Percentiles rank a stretch among this genome's conserved stretches.
These are phyloP conservation scores for Xylaria sp. DNA, from an alignment of 2,329 filamentous ascomycete species.

Conservation along the genomic window DNA sequence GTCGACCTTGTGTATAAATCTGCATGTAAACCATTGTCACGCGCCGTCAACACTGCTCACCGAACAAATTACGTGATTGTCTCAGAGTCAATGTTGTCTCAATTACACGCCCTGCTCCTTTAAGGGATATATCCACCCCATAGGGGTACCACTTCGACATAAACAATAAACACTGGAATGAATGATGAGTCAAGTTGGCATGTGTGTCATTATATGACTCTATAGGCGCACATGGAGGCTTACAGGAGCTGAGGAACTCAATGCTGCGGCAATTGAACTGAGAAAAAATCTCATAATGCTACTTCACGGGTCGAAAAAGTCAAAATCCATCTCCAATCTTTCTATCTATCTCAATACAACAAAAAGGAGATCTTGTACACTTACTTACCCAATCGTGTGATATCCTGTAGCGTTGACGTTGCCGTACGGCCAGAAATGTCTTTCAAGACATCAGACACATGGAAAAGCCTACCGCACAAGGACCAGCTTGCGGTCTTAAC, in stretches of 20 bases:
- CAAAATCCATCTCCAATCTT: background rate
- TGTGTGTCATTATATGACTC: background rate
- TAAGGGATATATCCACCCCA: background rate
- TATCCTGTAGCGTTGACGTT: background rate
- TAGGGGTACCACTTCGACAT: background rate
- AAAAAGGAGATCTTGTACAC: background rate
- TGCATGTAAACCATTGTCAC: background rate
- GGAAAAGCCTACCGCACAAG: slow-evolving; percentile 1
- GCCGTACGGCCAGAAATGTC: background rate
- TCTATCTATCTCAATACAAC: background rate
- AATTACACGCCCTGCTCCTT: background rate
- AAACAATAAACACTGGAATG: background rate
- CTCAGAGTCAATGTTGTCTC: background rate
- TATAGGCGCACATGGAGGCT: background rate
- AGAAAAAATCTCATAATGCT: background rate
- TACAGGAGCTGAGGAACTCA: too few species aligned
- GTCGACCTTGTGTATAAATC: too few species aligned
- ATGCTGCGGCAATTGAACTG: background rate
- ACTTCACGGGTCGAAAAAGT: background rate
- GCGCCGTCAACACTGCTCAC: background rate
- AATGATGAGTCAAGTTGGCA: background rate
- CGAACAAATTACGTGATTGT: background rate
- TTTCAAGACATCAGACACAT: background rate
- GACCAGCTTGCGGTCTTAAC: slow-evolving; percentile 2
- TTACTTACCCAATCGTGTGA: background rate